phyloP scores from a whole-genome alignment of 345 rosid species.

The Chamaenerion angustifolium region DNA sequence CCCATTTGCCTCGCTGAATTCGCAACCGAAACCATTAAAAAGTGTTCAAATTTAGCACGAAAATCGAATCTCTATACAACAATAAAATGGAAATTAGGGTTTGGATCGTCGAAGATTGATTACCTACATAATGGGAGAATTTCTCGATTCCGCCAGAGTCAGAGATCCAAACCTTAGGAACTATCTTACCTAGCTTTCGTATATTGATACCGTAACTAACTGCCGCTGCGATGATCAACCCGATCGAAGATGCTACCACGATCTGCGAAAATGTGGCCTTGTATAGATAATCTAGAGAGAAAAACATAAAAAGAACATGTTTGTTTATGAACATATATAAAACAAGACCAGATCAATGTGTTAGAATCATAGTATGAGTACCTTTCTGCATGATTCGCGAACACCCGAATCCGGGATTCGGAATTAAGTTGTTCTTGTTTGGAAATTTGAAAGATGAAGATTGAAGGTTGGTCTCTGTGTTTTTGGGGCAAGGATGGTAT shows the following conservation, averaged over 20 bases:
- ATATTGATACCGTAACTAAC: constrained; percentile 30
- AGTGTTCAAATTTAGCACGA: not conserved
- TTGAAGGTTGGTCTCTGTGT: no score
- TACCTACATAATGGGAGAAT: constrained; percentile 88
- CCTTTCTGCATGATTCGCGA: not conserved
- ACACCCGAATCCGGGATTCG: no score
- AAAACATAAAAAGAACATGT: no score
- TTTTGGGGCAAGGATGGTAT: no score
- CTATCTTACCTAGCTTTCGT: constrained; percentile 43
- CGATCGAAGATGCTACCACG: constrained; percentile 49
- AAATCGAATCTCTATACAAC: not conserved
- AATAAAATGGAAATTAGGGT: not conserved
- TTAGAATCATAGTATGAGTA: not conserved
- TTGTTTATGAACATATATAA: no score
- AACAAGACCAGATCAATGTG: no score
- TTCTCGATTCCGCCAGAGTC: constrained; percentile 47
- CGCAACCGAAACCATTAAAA: not conserved
- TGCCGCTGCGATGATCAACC: constrained; percentile 58
- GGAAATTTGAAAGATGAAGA: no score
- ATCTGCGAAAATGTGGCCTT: constrained; percentile 19
- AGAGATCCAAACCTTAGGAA: constrained; percentile 35
- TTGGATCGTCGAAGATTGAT: constrained; percentile 1
- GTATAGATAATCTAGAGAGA: no score
- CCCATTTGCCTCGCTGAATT: constrained; percentile 72
- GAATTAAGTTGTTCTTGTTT: no score